These are phyloP conservation scores for Penicilliopsis zonata DNA, from an alignment of 495 filamentous ascomycete genomes.

Conservation along the genomic window DNA sequence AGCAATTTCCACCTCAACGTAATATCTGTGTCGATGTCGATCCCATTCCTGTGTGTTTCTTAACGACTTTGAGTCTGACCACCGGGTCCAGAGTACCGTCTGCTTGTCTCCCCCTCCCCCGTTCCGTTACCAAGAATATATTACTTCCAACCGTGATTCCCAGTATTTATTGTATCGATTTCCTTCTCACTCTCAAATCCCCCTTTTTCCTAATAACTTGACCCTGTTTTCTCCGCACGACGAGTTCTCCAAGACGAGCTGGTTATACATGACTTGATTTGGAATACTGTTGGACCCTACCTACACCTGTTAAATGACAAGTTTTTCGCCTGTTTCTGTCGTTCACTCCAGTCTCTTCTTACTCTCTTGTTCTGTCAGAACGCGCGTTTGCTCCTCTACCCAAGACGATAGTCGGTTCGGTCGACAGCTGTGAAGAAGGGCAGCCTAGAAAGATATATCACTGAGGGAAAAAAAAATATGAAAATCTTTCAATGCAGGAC, in stretches of 20 bases:
- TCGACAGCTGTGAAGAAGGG: no score
- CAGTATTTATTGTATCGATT: slow-evolving; percentile 1
- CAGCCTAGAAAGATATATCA: no score
- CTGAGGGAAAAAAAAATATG: no score
- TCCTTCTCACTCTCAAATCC: slow-evolving; percentile 2
- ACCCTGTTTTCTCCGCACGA: not conserved
- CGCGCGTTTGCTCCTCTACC: no score
- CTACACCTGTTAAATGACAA: slow-evolving; percentile 1
- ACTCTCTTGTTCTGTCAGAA: no score
- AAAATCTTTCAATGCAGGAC: no score
- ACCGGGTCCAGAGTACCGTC: not conserved
- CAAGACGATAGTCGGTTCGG: no score
- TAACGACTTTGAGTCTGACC: not conserved
- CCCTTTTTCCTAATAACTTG: slow-evolving; percentile 3
- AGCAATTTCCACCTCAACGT: no score
- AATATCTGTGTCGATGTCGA: no score
- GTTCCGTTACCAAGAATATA: not conserved
- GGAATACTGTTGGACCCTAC: not conserved
- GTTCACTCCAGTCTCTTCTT: slow-evolving; percentile 4
- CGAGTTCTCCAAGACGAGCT: not conserved
- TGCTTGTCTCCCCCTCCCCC: not conserved
- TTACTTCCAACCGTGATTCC: not conserved
- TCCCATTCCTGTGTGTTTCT: no score
- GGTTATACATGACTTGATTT: not conserved
- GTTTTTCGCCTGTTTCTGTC: slow-evolving; percentile 6